Evolutionary conservation across 305 asterid genomes (phyloP).

Genomic region (Andrographis paniculata): DNA sequence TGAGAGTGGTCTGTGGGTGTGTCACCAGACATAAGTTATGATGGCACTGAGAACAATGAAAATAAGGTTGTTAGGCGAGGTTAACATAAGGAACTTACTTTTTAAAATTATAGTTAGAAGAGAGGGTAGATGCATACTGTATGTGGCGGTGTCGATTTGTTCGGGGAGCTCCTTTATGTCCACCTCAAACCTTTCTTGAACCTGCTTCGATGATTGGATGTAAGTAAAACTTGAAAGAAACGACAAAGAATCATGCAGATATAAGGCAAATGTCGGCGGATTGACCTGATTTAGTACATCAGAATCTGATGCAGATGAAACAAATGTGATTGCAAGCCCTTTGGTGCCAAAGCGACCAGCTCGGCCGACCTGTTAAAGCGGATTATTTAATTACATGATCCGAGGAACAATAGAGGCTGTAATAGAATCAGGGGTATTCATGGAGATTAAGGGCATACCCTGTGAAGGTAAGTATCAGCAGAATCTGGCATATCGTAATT

Average conservation of each 20-base stretch:
- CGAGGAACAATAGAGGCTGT: neutral
- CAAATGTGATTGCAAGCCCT: slow-evolving; percentile 95
- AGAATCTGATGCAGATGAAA: slow-evolving; percentile 88
- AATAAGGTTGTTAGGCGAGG: neutral
- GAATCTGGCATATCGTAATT: slow-evolving; percentile 97
- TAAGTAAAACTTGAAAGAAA: slow-evolving; percentile 5
- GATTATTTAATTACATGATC: slow-evolving; percentile 2
- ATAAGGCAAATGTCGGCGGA: slow-evolving; percentile 1
- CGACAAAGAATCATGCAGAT: neutral
- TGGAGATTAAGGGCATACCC: slow-evolving; percentile 30
- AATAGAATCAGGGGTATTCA: neutral
- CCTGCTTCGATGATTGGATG: slow-evolving; percentile 41
- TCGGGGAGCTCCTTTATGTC: slow-evolving; percentile 93
- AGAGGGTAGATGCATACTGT: slow-evolving; percentile 33
- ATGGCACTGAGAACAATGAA: slow-evolving; percentile 22
- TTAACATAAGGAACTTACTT: too few relatives aligned
- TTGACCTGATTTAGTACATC: slow-evolving; percentile 82
- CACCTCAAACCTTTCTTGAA: slow-evolving; percentile 91
- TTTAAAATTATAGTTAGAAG: too few relatives aligned
- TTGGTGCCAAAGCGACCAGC: slow-evolving; percentile 97
- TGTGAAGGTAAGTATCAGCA: slow-evolving; percentile 85
- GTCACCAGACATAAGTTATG: slow-evolving; percentile 9
- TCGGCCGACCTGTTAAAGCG: slow-evolving; percentile 59
- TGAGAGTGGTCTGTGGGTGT: too few relatives aligned
- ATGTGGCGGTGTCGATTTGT: slow-evolving; percentile 89